These are phyloP conservation scores for Hyparrhenia diplandra DNA, from an alignment of 176 grass and related monocot species.

Conservation along the genomic window DNA sequence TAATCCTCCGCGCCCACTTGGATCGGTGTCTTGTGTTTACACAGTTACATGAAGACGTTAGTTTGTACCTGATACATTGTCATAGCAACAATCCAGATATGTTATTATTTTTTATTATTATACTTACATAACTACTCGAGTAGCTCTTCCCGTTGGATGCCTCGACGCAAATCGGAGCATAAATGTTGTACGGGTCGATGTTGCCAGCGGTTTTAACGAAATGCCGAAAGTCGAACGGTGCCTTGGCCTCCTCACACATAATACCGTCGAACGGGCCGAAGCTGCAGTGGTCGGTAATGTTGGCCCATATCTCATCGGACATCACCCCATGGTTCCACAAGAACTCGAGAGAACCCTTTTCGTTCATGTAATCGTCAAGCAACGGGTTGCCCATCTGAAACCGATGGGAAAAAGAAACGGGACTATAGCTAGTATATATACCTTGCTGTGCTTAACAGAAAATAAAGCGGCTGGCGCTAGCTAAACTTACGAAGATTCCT, in stretches of 20 bases:
- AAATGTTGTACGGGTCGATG: slow-evolving; percentile 33
- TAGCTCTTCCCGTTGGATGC: background rate
- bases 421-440: too few species aligned
- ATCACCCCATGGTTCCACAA: slow-evolving; percentile 51
- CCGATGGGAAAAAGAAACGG: too few species aligned
- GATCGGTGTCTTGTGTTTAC: too few species aligned
- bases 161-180: slow-evolving; percentile 38
- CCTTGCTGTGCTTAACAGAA: too few species aligned
- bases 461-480: background rate
- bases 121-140: slow-evolving; percentile 8
- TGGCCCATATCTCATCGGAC: slow-evolving; percentile 34
- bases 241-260: background rate
- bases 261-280: background rate
- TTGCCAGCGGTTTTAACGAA: background rate
- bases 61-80: too few species aligned
- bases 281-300: slow-evolving; percentile 33
- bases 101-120: too few species aligned
- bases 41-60: too few species aligned
- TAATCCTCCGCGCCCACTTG: too few species aligned
- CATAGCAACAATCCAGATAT: too few species aligned
- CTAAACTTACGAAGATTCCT: slow-evolving; percentile 44
- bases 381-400: slow-evolving; percentile 38
- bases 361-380: slow-evolving; percentile 7
- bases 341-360: slow-evolving; percentile 15
- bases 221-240: background rate